These are phyloP conservation scores for Cladosporium oxysporum DNA, from an alignment of 2,329 filamentous ascomycete genomes.

Conservation along the genomic window DNA sequence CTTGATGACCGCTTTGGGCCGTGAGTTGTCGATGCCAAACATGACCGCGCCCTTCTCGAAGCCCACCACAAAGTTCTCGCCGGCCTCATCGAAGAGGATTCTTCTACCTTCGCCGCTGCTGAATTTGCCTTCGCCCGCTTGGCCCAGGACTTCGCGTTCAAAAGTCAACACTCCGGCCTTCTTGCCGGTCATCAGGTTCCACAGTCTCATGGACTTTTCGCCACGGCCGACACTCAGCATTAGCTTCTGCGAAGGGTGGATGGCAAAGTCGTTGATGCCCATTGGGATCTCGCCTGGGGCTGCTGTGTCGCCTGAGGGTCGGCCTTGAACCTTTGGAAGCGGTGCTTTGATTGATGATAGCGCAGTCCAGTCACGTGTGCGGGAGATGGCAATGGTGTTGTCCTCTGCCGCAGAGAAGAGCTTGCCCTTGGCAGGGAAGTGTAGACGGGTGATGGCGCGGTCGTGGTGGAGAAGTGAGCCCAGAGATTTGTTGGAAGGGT, in stretches of 20 bases:
- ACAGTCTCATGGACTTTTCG: constrained; percentile 87
- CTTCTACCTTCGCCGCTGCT: constrained; percentile 78
- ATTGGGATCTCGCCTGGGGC: constrained; percentile 75
- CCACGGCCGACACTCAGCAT: constrained; percentile 92
- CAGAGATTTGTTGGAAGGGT: constrained; percentile 82
- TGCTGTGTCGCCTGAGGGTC: constrained; percentile 88
- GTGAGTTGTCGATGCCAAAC: constrained; percentile 80
- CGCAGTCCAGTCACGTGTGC: constrained; percentile 85
- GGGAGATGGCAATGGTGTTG: constrained; percentile 83
- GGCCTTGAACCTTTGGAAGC: constrained; percentile 73
- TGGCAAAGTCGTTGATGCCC: constrained; percentile 93
- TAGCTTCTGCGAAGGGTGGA: constrained; percentile 94
- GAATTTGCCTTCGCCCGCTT: constrained; percentile 74
- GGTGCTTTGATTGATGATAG: constrained; percentile 88
- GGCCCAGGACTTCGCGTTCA: constrained; percentile 67
- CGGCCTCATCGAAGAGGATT: constrained; percentile 75
- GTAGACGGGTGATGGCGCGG: constrained; percentile 74
- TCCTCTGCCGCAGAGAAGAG: constrained; percentile 87
- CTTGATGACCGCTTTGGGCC: constrained; percentile 72
- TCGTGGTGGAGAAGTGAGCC: constrained; percentile 85
- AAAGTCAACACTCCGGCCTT: constrained; percentile 94
- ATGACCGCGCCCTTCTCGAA: constrained; percentile 85
- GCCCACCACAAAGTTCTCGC: constrained; percentile 82
- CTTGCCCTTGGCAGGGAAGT: constrained; percentile 84
- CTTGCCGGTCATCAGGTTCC: constrained; percentile 95